Conservation (phyloP, 257 asterid species). For the Solanum medicagineum region DNA sequence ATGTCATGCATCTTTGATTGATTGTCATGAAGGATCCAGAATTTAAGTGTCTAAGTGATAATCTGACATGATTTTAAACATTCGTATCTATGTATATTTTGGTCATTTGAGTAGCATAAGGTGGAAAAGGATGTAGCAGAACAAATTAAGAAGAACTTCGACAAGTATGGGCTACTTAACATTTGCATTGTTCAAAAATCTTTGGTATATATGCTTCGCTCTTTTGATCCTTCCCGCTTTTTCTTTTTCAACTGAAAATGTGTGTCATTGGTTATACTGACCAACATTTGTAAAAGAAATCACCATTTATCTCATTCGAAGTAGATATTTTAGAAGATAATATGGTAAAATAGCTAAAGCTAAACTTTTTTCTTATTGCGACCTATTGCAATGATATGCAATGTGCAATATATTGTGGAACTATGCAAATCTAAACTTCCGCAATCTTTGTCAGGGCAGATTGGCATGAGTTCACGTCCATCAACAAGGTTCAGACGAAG, state of each 20-base stretch:
- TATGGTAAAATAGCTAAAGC: not conserved
- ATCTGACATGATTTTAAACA: too few relatives aligned
- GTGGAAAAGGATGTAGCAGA: too few relatives aligned
- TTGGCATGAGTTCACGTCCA: not conserved
- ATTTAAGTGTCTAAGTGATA: too few relatives aligned
- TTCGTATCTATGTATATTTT: too few relatives aligned
- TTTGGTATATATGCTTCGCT: slow-evolving; percentile 36
- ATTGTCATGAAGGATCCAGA: too few relatives aligned
- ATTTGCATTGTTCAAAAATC: slow-evolving; percentile 59
- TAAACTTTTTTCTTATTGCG: not conserved
- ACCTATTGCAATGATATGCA: not conserved
- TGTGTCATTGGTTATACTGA: not conserved
- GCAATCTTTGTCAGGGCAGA: not conserved
- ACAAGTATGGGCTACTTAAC: too few relatives aligned
- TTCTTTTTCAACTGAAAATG: not conserved
- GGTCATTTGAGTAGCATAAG: too few relatives aligned
- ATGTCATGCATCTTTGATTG: too few relatives aligned
- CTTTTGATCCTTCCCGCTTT: not conserved
- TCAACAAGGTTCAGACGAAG: too few relatives aligned
- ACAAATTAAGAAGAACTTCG: too few relatives aligned
- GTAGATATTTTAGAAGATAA: not conserved
- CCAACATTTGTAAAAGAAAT: not conserved
- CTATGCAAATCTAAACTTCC: not conserved
- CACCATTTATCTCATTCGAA: not conserved
- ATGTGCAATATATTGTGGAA: not conserved